These are phyloP conservation scores for Inosperma sp. DNA, from an alignment of 768 basidiomycete genomes.

Conservation along the genomic window DNA sequence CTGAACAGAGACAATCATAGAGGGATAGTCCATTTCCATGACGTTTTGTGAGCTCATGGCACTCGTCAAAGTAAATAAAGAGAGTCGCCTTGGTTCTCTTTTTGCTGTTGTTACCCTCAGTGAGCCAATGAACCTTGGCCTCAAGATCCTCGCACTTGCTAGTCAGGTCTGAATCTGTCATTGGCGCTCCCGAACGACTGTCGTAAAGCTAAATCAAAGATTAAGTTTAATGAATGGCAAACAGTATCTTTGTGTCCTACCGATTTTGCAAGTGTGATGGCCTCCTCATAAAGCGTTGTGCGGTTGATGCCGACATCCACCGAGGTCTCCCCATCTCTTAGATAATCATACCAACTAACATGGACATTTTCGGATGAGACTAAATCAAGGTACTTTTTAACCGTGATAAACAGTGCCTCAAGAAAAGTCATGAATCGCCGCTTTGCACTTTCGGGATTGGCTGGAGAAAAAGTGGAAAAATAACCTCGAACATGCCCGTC, in stretches of 20 bases:
- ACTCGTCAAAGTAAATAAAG: slow-evolving; percentile 2
- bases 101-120: not conserved
- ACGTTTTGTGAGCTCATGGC: not conserved
- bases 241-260: not conserved
- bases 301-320: too few species aligned
- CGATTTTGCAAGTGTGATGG: not conserved
- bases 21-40: not conserved
- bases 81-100: not conserved
- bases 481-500: not conserved
- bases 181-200: not conserved
- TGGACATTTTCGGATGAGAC: too few species aligned
- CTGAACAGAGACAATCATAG: not conserved
- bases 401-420: not conserved
- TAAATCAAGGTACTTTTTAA: too few species aligned
- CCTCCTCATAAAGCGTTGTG: too few species aligned
- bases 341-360: not conserved
- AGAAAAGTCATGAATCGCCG: not conserved
- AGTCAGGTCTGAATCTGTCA: not conserved
- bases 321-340: not conserved
- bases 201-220: not conserved
- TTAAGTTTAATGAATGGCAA: not conserved
- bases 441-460: not conserved
- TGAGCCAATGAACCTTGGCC: not conserved
- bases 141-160: not conserved
- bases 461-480: not conserved